These are phyloP conservation scores for Haematococcus lacustris DNA, from an alignment of 139 green algal species.

Conservation along the genomic window DNA sequence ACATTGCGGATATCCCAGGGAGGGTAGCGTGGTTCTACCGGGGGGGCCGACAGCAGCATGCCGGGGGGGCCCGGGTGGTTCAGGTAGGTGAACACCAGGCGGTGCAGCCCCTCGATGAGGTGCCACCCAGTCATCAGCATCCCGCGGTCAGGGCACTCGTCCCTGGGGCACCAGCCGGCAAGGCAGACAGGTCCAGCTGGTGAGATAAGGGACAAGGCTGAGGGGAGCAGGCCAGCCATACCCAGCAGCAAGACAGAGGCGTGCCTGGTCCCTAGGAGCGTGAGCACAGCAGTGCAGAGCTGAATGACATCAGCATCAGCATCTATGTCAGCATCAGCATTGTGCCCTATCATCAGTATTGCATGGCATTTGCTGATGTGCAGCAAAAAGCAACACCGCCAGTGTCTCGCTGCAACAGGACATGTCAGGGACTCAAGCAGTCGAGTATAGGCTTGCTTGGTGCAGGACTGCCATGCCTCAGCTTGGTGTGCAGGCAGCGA, in stretches of 20 bases:
- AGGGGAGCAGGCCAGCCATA: neutral
- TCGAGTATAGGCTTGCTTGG: too few species aligned
- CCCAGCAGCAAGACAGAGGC: too few species aligned
- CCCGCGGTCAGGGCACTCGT: conserved; percentile 44
- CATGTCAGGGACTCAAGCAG: too few species aligned
- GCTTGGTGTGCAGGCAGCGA: too few species aligned
- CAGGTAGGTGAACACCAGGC: conserved; percentile 18
- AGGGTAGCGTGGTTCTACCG: conserved; percentile 1
- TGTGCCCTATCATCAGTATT: too few species aligned
- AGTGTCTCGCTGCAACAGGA: neutral
- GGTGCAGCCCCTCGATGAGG: conserved; percentile 37
- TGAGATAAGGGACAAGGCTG: neutral
- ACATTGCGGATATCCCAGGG: conserved; percentile 24
- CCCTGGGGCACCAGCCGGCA: conserved; percentile 31
- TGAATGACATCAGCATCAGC: too few species aligned
- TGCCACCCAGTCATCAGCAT: conserved; percentile 36
- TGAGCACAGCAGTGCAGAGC: too few species aligned
- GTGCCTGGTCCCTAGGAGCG: too few species aligned
- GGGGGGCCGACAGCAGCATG: conserved; percentile 3
- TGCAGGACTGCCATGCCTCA: too few species aligned
- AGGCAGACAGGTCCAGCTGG: neutral
- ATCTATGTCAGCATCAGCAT: too few species aligned
- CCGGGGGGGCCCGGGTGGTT: conserved; percentile 3
- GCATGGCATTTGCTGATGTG: too few species aligned
- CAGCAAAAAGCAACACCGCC: neutral